Evolutionary conservation across 129 eudicot genomes (phyloP).

Genomic region (Helianthus annuus): DNA sequence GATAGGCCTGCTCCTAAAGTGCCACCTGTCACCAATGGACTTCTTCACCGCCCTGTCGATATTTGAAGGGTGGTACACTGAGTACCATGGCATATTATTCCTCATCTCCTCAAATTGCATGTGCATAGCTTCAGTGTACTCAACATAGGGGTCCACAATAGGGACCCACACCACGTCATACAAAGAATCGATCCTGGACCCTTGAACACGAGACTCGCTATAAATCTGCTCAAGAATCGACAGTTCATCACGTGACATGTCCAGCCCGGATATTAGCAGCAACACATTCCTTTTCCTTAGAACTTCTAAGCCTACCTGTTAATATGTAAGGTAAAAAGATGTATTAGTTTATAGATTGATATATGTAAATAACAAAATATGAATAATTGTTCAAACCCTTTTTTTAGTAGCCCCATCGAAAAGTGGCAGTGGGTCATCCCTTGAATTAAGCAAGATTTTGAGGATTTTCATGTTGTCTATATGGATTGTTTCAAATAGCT

Average conservation of each 20-base stretch:
- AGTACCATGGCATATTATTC: conserved; percentile 63
- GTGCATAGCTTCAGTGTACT: conserved; percentile 45
- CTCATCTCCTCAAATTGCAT: conserved; percentile 43
- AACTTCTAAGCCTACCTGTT: conserved; percentile 63
- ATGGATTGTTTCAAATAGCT: conserved; percentile 54
- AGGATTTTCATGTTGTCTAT: conserved; percentile 82
- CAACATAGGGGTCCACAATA: conserved; percentile 45
- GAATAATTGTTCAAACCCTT: conserved; percentile 41
- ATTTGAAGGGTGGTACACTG: conserved; percentile 56
- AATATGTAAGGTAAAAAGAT: background rate
- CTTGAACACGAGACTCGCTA: conserved; percentile 51
- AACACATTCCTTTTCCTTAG: conserved; percentile 64
- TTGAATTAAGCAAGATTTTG: conserved; percentile 44
- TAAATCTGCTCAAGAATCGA: conserved; percentile 57
- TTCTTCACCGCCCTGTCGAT: conserved; percentile 40
- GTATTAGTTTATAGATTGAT: background rate
- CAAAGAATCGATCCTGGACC: conserved; percentile 38
- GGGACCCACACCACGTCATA: conserved; percentile 72
- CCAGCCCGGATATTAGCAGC: conserved; percentile 69
- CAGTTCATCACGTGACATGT: conserved; percentile 57
- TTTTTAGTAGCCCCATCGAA: conserved; percentile 49
- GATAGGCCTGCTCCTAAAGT: conserved; percentile 60
- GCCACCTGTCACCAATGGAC: conserved; percentile 61
- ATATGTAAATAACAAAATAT: background rate
- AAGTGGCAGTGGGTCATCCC: conserved; percentile 65